These are phyloP conservation scores for Penicillium sp. DNA, from an alignment of 2,329 filamentous ascomycete species.

Conservation along the genomic window DNA sequence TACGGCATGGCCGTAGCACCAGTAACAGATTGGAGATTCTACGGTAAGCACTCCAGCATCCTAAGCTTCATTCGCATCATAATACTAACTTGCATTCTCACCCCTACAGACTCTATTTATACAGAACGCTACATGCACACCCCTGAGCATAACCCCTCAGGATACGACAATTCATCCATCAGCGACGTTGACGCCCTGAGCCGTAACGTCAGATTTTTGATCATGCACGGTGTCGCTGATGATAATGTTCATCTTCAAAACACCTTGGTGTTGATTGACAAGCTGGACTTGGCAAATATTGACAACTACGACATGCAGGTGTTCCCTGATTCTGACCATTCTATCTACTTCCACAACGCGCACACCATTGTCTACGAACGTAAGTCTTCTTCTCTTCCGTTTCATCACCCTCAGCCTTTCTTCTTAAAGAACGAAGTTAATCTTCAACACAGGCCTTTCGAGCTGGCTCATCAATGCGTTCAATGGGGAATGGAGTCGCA, in stretches of 20 bases:
- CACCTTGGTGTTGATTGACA: slow-evolving; percentile 82
- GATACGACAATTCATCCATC: slow-evolving; percentile 77
- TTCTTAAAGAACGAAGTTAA: slow-evolving; percentile 1
- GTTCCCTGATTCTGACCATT: slow-evolving; percentile 94
- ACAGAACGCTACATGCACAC: slow-evolving; percentile 85
- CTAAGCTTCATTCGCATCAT: too few species aligned
- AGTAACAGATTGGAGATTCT: slow-evolving; percentile 97
- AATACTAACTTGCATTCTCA: not conserved
- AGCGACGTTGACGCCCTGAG: slow-evolving; percentile 72
- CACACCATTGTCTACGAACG: slow-evolving; percentile 90
- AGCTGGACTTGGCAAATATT: slow-evolving; percentile 75
- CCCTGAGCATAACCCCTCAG: slow-evolving; percentile 75
- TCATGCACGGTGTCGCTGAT: slow-evolving; percentile 96
- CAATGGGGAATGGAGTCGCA: slow-evolving; percentile 86
- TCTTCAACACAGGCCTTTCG: slow-evolving; percentile 36
- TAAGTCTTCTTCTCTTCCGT: slow-evolving; percentile 50
- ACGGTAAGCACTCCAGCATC: slow-evolving; percentile 52
- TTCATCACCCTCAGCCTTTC: not conserved
- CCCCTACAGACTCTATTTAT: slow-evolving; percentile 36
- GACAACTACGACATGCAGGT: slow-evolving; percentile 97
- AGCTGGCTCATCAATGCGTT: slow-evolving; percentile 98
- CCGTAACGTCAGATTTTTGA: slow-evolving; percentile 79
- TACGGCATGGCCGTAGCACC: slow-evolving; percentile 98
- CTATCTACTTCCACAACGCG: slow-evolving; percentile 92
- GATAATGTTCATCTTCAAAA: slow-evolving; percentile 99